These are phyloP conservation scores for Prosopis cineraria DNA, from an alignment of 306 rosid species.

Conservation along the genomic window DNA sequence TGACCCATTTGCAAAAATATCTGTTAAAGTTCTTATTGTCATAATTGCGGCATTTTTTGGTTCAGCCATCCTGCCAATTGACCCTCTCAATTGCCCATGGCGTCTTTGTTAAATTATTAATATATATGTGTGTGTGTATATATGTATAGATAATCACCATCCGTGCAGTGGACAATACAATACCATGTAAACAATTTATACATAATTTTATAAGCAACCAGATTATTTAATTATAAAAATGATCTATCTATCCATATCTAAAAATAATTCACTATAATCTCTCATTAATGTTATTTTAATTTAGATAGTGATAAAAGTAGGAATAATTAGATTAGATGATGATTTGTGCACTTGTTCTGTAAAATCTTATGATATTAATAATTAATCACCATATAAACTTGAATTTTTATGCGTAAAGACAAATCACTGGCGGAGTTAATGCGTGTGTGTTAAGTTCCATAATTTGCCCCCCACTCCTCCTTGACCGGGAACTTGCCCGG, in stretches of 20 bases:
- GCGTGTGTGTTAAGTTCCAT: too few relatives aligned
- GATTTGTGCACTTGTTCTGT: too few relatives aligned
- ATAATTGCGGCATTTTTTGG: neutral
- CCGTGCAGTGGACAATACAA: too few relatives aligned
- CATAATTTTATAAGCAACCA: neutral
- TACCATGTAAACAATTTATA: neutral
- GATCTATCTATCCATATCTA: neutral
- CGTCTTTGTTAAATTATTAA: neutral
- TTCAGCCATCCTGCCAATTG: neutral
- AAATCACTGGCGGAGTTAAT: too few relatives aligned
- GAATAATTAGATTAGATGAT: neutral
- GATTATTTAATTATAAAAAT: neutral
- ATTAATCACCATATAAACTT: too few relatives aligned
- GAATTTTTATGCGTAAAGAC: too few relatives aligned
- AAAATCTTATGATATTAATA: too few relatives aligned
- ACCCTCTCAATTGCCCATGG: neutral
- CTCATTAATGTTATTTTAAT: neutral
- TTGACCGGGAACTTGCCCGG: too few relatives aligned
- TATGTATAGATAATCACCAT: too few relatives aligned
- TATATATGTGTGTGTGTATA: too few relatives aligned
- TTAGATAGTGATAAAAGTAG: neutral
- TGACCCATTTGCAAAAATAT: constrained; percentile 7
- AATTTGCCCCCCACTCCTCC: too few relatives aligned
- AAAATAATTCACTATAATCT: neutral
- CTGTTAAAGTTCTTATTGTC: neutral